Percentiles rank a stretch among this genome's conserved stretches.
These are phyloP conservation scores for Didymella glomerata DNA, from an alignment of 2,329 filamentous ascomycete species.

Conservation along the genomic window DNA sequence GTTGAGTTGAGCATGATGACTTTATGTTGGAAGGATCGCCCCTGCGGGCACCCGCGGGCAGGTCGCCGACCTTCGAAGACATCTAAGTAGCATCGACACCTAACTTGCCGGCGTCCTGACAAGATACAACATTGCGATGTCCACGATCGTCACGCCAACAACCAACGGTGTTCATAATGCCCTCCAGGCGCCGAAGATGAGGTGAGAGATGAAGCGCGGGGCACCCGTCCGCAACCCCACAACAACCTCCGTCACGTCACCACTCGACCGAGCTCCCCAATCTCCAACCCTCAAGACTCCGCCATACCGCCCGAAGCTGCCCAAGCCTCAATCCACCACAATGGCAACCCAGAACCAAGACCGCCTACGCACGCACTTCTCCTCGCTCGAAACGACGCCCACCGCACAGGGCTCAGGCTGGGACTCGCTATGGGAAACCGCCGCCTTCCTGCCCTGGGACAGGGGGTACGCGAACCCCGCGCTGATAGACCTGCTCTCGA, in stretches of 20 bases:
- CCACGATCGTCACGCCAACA: neutral
- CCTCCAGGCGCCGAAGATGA: neutral
- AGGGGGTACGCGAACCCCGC: constrained; percentile 66
- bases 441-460: constrained; percentile 66
- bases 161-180: neutral
- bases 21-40: too few species aligned
- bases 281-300: neutral
- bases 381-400: constrained; percentile 49
- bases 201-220: constrained; percentile 6
- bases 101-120: too few species aligned
- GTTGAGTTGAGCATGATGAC: too few species aligned
- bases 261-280: neutral
- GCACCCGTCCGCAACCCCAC: constrained; percentile 10
- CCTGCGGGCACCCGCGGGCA: too few species aligned
- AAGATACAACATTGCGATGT: too few species aligned
- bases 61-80: too few species aligned
- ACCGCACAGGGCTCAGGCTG: constrained; percentile 63
- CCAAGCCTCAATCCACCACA: neutral
- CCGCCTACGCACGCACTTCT: constrained; percentile 55
- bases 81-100: too few species aligned
- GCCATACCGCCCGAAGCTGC: neutral
- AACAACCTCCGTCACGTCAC: constrained; percentile 5
- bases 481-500: constrained; percentile 61
- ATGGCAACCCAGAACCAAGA: constrained; percentile 46
- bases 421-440: constrained; percentile 65